Evolutionary conservation across 768 basidiomycete species (phyloP), one percentile per base, ranked within the genome.

Genomic region (Panus rudis): DNA sequence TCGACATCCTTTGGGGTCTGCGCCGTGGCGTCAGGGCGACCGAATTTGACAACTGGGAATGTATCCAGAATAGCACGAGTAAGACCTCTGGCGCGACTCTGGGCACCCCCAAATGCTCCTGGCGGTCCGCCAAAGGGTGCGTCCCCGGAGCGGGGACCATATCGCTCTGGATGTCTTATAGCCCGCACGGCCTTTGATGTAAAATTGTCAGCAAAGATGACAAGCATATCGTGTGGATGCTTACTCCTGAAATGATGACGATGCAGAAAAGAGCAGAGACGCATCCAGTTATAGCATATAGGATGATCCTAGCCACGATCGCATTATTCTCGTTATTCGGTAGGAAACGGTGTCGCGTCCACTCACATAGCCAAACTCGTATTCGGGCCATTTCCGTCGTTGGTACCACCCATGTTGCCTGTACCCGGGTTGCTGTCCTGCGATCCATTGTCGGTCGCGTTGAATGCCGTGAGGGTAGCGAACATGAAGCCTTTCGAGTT

Each of bases 21-120:
- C 21, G 53, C 33, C 25, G 46, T 43, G 27, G 43, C 27, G 20
- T 48, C 25, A 16, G 41, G 39, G 21, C 52, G 39, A 41, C 49
- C 35, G 53, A 92, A 98, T 60, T 92, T 91, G 64, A 94, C 82
- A 49, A 96, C 67, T 4, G 93, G 92, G 67, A 98, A 98, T 3
- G 92, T 96, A 52, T 98, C 93, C 42, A 98, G 69, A 45, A 98
- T 92, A 16, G 94, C 94, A 16, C 89, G 80, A 2, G 89, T 86
- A 39, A 98, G 71, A 6, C 92, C 92, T n/a, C 77, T 68, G 0
- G 90, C 84, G 3, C 89, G 78, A 39, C 79, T 82, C 55, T 83
- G 83, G 27, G 71, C 69, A 13, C 47, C 38, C 28, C 28, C 45
- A 3, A n/a, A 26, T 5, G 37, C 22, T 21, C 47, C 47, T 17